Base-by-base conservation (phyloP, 169 alveolate genomes). In the Plasmodium malariae region DNA sequence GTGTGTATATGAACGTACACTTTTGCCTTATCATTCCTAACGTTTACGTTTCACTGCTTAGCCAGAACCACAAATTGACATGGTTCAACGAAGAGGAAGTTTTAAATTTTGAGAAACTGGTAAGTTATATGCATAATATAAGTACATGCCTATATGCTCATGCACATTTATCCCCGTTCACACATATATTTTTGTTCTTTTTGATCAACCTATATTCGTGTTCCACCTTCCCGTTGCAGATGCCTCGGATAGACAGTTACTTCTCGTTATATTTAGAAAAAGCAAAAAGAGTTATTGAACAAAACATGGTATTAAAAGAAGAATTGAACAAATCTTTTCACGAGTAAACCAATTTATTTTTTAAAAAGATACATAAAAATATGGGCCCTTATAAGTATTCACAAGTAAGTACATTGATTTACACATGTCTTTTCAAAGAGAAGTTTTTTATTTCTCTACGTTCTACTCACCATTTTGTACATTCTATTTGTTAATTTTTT, bases 241-340 rank as follows among this genome's bases (percentile, higher is more conserved):
- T 83, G 71, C 91, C 91, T 12, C 36, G 91, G 34, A 43, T 83
- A 14, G 91, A 83, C 36, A 83, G 78, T 26, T 83, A 83, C 43
- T 83, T 83, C 43, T 83, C 91, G 32, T 59, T 83, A 14, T 83
- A 83, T 60, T 26, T 83, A 57, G 85, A 83, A 83, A 83, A 83
- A 21, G 91, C 91, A 26, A 49, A 83, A 83, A 65, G 55, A 45
- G 85, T 83, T 19, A 83, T 67, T n/a, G 85, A 83, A 45, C 70
- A 83, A 26, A 83, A 83, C 36, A 55, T 55, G 69, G 0, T 32
- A 43, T 51, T 83, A 19, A 49, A 51, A 26, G 85, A 83, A 67
- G 91, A 83, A 32, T 14, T 67, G 57, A 49, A 30, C 71, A 83
- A 71, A 68, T 36, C 91, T 3, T 83, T 63, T 51, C 91, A 83